These are phyloP conservation scores for Leccinum pseudoinsigne DNA, from an alignment of 1,284 basidiomycete species.

Conservation along the genomic window DNA sequence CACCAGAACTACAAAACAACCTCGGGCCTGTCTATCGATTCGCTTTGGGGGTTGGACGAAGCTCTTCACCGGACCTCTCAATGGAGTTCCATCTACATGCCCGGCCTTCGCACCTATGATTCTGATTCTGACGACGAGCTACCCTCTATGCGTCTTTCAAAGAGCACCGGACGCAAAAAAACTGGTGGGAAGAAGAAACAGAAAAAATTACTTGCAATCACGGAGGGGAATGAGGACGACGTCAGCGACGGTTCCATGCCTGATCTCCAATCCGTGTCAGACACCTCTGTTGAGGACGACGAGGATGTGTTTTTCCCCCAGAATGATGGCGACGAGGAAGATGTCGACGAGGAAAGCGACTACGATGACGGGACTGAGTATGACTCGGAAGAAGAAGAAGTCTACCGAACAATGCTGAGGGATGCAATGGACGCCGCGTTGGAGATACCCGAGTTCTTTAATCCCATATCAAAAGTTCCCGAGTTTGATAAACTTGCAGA, in stretches of 20 bases:
- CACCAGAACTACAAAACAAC: constrained; percentile 57
- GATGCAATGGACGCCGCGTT: constrained; percentile 71
- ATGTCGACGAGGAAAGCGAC: constrained; percentile 41
- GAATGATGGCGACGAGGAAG: constrained; percentile 35
- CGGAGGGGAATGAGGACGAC: constrained; percentile 38
- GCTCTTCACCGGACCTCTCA: constrained; percentile 52
- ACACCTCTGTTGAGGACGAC: constrained; percentile 47
- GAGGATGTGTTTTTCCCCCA: constrained; percentile 34
- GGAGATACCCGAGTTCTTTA: constrained; percentile 55
- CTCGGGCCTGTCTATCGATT: constrained; percentile 55
- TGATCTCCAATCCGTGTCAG: constrained; percentile 58
- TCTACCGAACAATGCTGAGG: constrained; percentile 55
- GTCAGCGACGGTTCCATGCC: constrained; percentile 60
- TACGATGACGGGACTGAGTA: constrained; percentile 50
- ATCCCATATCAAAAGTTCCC: constrained; percentile 40
- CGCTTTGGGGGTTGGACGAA: constrained; percentile 62
- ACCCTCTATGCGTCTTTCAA: constrained; percentile 14
- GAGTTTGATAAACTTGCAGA: constrained; percentile 46
- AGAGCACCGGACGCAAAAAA: constrained; percentile 24
- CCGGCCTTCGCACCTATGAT: constrained; percentile 23
- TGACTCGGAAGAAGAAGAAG: constrained; percentile 68
- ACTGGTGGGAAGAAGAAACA: constrained; percentile 31
- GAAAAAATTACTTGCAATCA: constrained; percentile 49
- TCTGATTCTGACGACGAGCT: constrained; percentile 24
- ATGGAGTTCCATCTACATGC: constrained; percentile 53